Evolutionary conservation across 73 alveolate genomes (phyloP).

Genomic region (Tetrahymena elliotti): DNA sequence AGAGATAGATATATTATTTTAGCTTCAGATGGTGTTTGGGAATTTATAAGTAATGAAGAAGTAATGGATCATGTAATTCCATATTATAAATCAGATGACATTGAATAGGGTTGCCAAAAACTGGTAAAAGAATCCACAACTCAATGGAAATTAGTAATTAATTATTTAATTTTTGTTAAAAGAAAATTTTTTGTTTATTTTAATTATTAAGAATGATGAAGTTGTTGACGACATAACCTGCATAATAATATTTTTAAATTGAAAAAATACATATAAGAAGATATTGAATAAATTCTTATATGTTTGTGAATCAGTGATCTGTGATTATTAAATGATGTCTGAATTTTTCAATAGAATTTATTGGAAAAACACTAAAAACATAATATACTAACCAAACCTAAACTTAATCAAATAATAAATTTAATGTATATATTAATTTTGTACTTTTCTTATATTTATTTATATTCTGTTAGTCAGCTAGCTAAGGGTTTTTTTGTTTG

Average conservation of each 20-base stretch:
- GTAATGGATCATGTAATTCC: slow-evolving; percentile 34
- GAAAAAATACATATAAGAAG: background rate
- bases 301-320: background rate
- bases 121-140: slow-evolving; percentile 20
- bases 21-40: slow-evolving; percentile 50
- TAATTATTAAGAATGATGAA: background rate
- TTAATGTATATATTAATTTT: too few relatives aligned
- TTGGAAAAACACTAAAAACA: too few relatives aligned
- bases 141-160: slow-evolving; percentile 15
- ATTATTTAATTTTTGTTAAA: background rate
- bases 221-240: slow-evolving; percentile 33
- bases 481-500: too few relatives aligned
- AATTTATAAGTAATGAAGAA: slow-evolving; percentile 26
- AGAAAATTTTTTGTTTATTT: too few relatives aligned
- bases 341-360: background rate
- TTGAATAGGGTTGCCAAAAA: slow-evolving; percentile 24
- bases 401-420: too few relatives aligned
- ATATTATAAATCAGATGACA: slow-evolving; percentile 3
- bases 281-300: too few relatives aligned
- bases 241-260: slow-evolving; percentile 13
- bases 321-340: background rate
- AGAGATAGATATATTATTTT: slow-evolving; percentile 23
- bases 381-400: too few relatives aligned
- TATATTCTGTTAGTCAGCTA: too few relatives aligned
- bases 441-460: too few relatives aligned